phyloP scores from a whole-genome alignment of 192 early-diverging fungal genomes.

The Geranomyces variabilis region DNA sequence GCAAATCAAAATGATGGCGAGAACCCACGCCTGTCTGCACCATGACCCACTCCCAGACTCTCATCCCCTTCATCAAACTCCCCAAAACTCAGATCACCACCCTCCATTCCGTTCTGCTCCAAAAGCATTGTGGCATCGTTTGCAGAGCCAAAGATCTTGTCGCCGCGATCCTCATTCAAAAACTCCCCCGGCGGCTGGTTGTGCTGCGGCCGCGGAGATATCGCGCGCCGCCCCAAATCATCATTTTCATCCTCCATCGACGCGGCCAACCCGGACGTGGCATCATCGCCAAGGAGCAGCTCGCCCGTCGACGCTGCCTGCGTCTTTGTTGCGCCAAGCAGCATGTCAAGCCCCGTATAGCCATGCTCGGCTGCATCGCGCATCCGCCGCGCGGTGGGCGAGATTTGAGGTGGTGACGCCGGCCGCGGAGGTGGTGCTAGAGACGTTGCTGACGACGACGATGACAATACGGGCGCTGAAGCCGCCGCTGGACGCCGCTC shows the following conservation, averaged over 20 bases:
- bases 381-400: conserved; percentile 3
- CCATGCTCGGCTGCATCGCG: conserved; percentile 19
- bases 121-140: not conserved
- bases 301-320: too few species aligned
- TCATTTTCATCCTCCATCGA: not conserved
- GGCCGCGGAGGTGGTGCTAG: not conserved
- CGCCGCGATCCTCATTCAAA: not conserved
- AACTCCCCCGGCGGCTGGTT: not conserved
- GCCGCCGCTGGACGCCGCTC: not conserved
- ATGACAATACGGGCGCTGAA: not conserved
- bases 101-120: conserved; percentile 12
- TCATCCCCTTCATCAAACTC: not conserved
- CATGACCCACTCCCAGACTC: not conserved
- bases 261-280: too few species aligned
- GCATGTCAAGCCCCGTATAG: conserved; percentile 21
- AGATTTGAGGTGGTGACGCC: not conserved
- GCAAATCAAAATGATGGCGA: too few species aligned
- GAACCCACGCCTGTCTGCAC: not conserved
- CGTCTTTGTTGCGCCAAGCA: conserved; percentile 4
- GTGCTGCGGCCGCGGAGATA: not conserved
- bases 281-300: too few species aligned
- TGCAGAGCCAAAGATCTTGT: conserved; percentile 7
- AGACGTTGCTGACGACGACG: not conserved
- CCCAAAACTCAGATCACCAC: conserved; percentile 18
- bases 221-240: not conserved